Base-by-base conservation (phyloP, 108 stramenopile species). In the Skeletonema marinoi region DNA sequence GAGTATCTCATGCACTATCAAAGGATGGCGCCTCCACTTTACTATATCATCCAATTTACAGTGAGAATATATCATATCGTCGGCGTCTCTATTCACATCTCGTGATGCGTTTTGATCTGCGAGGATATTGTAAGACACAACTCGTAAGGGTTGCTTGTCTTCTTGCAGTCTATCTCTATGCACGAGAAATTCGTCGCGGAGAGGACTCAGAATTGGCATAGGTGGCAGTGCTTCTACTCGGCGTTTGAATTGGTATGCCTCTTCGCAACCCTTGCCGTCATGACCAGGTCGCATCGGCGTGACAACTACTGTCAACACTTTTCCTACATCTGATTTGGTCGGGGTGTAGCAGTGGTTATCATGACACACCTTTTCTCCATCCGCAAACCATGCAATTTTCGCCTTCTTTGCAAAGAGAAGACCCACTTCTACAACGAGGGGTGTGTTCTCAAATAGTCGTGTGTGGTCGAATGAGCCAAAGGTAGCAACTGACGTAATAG, bases 61-160 rank as follows among this genome's bases (percentile, higher is more conserved):
- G 63, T 88, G 88, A 1, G 88, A 77, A 66, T 81, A 88, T 54
- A 82, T 78, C 32, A 69, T 64, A 61, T 68, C 32, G 9, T 75
- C 64, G 30, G 78, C 82, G 32, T 64, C 58, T 14, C 46, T 48
- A 39, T 60, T 71, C 14, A 69, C 74, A 72, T 73, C 66, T 35
- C 78, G 68, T 7, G 82, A 75, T 33, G 83, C 85, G 72, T 91
- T 88, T 31, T 84, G 82, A 85, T 93, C 93, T 6, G 93, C 93
- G 41, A 93, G 73, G 61, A 93, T 80, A 73, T 93, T 93, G 85
- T 89, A 93, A 6, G 93, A 74, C 38, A 91, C 68, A 14, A 93
- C 82, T 31, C 93, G 82, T 17, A 92, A 32, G 16, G 31, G 31
- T 29, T 46, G 64, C 14, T 42, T 30, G 25, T 73, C 76, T 25